Evolutionary conservation across 2,329 filamentous ascomycete species (phyloP), one percentile per base, ranked within the genome.

Genomic region (Fragosphaeria purpurea): DNA sequence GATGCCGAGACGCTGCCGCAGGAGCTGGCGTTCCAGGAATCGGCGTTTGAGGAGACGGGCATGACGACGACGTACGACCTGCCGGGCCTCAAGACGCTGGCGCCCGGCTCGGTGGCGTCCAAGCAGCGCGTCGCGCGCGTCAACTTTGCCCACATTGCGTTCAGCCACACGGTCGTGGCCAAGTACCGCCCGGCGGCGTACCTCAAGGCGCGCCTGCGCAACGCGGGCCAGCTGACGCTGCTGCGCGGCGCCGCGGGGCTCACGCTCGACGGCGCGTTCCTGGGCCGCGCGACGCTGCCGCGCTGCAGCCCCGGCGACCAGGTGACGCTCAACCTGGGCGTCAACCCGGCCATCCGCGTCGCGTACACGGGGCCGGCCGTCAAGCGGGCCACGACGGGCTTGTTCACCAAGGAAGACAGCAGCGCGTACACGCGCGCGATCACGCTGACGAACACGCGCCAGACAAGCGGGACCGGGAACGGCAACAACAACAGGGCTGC

Each of bases 201-300:
- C 65, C 72, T 84, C 48, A 75, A 76, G 53, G 78, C 77, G 12
- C 70, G 71, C 47, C 62, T 84, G 41, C 70, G 68, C 47, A 84
- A 84, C 61, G 67, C 62, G 12, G 77, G 73, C 59, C 72, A 71
- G 54, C 68, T 81, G 42, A 76, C 77, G 0, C 67, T 84, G 6
- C 71, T 82, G 22, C 67, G 68, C 46, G 80, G 79, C 5, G 70
- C 70, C 1, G 70, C 72, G 0, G 77, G 79, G 5, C 67, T 84
- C 7, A 82, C 77, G 0, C 72, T 84, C n/a, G 81, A 85, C 59
- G 77, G 78, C 4, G 71, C 71, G 7, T 84, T 83, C 63, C 66
- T 84, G 50, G 80, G 80, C 4, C 76, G 76, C 50, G 72, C 74
- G 2, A 67, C 60, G 1, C 66, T 83, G 37, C 76, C 79, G 2